Evolutionary conservation across 2,329 filamentous ascomycete species (phyloP).

Genomic region (Cercospora citrullina): DNA sequence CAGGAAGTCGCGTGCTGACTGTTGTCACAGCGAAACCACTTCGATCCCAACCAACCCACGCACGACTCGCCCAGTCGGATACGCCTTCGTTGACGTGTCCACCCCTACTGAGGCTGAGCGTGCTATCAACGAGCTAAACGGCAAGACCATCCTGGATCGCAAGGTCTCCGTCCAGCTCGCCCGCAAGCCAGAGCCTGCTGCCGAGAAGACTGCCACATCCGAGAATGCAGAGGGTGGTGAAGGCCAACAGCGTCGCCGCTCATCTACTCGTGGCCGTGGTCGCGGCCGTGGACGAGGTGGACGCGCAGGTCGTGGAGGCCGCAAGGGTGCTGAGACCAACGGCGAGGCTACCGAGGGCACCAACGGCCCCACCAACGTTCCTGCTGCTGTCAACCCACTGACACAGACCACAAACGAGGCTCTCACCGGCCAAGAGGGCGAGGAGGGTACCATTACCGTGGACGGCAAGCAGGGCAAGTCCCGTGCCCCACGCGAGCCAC

Average conservation of each 20-base stretch:
- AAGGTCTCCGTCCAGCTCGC: slow-evolving; percentile 99
- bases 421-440: slow-evolving; percentile 56
- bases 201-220: slow-evolving; percentile 73
- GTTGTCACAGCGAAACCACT: slow-evolving; percentile 76
- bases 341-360: slow-evolving; percentile 35
- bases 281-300: slow-evolving; percentile 63
- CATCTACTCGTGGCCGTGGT: slow-evolving; percentile 56
- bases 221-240: slow-evolving; percentile 74
- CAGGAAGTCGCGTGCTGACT: slow-evolving; percentile 25
- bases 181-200: slow-evolving; percentile 88
- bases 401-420: slow-evolving; percentile 56
- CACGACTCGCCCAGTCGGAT: slow-evolving; percentile 96
- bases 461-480: slow-evolving; percentile 47
- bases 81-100: slow-evolving; percentile 97
- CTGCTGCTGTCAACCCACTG: slow-evolving; percentile 52
- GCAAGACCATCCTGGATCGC: slow-evolving; percentile 95
- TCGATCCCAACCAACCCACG: slow-evolving; percentile 99
- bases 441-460: slow-evolving; percentile 45
- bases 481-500: slow-evolving; percentile 54
- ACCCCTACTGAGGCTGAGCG: slow-evolving; percentile 92
- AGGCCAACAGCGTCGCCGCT: slow-evolving; percentile 61
- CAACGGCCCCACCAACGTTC: slow-evolving; percentile 54
- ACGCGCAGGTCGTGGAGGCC: slow-evolving; percentile 62
- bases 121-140: slow-evolving; percentile 91
- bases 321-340: slow-evolving; percentile 57